Evolutionary conservation across 257 asterid genomes (phyloP).

Genomic region (Solanum pinnatisectum): DNA sequence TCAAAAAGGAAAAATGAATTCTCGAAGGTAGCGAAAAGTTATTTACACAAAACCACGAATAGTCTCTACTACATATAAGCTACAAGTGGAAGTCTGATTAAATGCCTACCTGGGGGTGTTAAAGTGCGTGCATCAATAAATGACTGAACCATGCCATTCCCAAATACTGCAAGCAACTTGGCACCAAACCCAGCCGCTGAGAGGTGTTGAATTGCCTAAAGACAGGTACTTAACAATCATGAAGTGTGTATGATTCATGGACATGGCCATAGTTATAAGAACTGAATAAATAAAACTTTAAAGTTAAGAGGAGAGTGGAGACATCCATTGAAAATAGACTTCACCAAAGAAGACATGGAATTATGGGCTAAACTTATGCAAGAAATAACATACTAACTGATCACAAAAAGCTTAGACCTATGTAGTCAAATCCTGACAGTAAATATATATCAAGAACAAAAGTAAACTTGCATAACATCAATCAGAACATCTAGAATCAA

Average conservation of each 20-base stretch:
- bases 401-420: background rate
- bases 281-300: background rate
- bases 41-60: background rate
- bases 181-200: conserved; percentile 99
- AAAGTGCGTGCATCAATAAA: conserved; percentile 87
- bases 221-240: conserved; percentile 3
- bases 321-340: background rate
- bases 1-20: background rate
- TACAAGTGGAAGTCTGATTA: background rate
- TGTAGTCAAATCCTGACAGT: background rate
- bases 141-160: conserved; percentile 98
- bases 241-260: background rate
- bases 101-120: conserved; percentile 54
- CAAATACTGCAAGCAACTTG: conserved; percentile 88
- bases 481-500: background rate
- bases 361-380: background rate
- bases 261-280: background rate
- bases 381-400: background rate
- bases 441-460: background rate
- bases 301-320: background rate
- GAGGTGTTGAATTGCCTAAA: conserved; percentile 84
- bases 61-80: background rate
- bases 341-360: background rate
- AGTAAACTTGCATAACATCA: background rate
- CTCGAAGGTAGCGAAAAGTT: background rate